Percentiles rank a stretch among this genome's conserved stretches.
Evolutionary conservation across 2,329 filamentous ascomycete species (phyloP).

Genomic region (Zymoseptoria brevis): DNA sequence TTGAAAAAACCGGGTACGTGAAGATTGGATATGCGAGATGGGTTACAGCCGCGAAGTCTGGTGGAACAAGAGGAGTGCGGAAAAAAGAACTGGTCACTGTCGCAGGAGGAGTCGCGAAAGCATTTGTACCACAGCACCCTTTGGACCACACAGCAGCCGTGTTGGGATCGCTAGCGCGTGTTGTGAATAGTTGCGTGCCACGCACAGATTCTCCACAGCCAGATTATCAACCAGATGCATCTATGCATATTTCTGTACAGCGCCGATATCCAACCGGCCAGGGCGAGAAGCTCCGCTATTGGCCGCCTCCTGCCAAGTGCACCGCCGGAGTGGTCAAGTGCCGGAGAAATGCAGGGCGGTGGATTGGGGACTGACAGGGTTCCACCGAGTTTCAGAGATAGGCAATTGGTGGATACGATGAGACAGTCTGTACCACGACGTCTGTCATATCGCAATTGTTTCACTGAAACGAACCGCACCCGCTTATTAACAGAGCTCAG

Average conservation of each 20-base stretch:
- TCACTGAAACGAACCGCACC: background rate
- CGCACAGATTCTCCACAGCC: background rate
- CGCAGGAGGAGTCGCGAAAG: background rate
- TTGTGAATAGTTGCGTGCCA: slow-evolving; percentile 1
- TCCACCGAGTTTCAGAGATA: slow-evolving; percentile 1
- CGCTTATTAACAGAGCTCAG: background rate
- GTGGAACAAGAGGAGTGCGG: background rate
- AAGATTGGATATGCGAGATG: background rate
- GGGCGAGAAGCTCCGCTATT: slow-evolving; percentile 1
- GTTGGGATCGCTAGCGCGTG: slow-evolving; percentile 10
- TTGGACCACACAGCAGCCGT: background rate
- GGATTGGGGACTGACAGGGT: background rate
- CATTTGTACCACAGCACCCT: slow-evolving; percentile 6
- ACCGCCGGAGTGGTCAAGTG: slow-evolving; percentile 2
- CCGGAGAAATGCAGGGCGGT: background rate
- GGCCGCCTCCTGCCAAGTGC: slow-evolving; percentile 7
- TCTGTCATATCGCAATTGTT: background rate
- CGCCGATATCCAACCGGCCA: slow-evolving; percentile 2
- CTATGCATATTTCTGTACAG: background rate
- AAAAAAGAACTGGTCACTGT: background rate
- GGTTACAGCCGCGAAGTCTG: background rate
- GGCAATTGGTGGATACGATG: background rate
- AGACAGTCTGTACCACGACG: background rate
- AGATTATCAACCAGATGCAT: background rate
- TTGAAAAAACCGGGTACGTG: background rate